Evolutionary conservation across 202 grass and related monocot species (phyloP), one percentile per base, ranked within the genome.

Genomic region (Hordeum pubiflorum): DNA sequence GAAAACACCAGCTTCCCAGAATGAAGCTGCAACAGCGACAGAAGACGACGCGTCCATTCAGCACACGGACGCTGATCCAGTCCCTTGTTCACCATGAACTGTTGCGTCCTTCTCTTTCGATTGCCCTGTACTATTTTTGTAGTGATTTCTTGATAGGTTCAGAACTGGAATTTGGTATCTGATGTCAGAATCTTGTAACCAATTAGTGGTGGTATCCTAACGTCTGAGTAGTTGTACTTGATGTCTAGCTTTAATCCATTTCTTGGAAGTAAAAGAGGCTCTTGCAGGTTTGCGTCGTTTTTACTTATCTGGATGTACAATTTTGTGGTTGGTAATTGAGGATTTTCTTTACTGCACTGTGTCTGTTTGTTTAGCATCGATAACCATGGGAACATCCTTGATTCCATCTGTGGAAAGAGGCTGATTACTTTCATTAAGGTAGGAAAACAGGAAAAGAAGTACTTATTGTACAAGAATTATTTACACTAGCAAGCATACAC

Each of bases 1-100:
- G 61, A 61, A 72, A 7, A 68, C 83, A 63, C 32, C 78, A 23
- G 54, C 73, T 34, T 60, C 83, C 31, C 69, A 63, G 33, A 61
- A 58, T 40, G 67, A 66, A 71, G 71, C 13, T 61, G 46, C 27
- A 8, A 75, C 76, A 23, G 74, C 70, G 0, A 91, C 91, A 56
- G 86, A 94, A 72, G 88, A 84, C 61, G 88, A 93, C 60, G 55
- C 80, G 57, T 68, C 63, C 22, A 81, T 86, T 54, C 82, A 82
- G 29, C 67, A 81, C 18, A 74, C 86, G 24, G 64, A 73, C 63
- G 75, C 41, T 27, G 83, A 86, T 48, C 76, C 82, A 50, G 22
- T 75, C 61, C 71, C 83, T 68, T 71, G 68, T 69, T 86, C 88
- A 32, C 59, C 85, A 36, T 93, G 75, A 88, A 62, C 65, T 80